Percentiles rank a stretch among this genome's conserved stretches.
These are phyloP conservation scores for Pistacia integerrima DNA, from an alignment of 345 rosid genomes.

Conservation along the genomic window DNA sequence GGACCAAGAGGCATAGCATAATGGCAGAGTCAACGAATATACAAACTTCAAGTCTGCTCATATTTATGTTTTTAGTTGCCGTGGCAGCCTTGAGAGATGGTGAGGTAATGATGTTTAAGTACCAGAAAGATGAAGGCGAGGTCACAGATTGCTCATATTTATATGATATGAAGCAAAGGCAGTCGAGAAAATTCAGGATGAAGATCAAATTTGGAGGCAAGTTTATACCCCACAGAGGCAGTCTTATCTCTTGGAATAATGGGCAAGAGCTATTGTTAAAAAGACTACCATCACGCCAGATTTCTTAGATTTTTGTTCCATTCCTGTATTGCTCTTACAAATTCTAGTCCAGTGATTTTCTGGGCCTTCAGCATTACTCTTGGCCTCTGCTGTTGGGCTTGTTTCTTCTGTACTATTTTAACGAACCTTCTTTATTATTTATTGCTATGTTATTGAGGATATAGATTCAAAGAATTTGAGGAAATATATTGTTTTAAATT, in stretches of 20 bases:
- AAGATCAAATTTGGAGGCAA: not conserved
- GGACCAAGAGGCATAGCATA: slow-evolving; percentile 21
- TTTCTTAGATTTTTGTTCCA: not conserved
- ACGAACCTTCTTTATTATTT: too few relatives aligned
- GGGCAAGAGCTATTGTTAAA: not conserved
- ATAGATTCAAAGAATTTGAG: too few relatives aligned
- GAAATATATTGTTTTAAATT: too few relatives aligned
- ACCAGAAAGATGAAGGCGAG: too few relatives aligned
- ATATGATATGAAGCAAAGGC: not conserved
- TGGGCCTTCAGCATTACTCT: too few relatives aligned
- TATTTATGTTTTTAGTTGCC: not conserved
- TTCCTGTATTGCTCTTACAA: too few relatives aligned
- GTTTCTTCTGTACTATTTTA: too few relatives aligned
- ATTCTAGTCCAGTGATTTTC: too few relatives aligned
- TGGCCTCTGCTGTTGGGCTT: too few relatives aligned
- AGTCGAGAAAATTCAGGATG: slow-evolving; percentile 5
- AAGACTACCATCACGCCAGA: not conserved
- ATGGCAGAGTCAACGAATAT: not conserved
- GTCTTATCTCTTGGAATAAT: not conserved
- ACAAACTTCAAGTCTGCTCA: not conserved
- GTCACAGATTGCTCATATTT: slow-evolving; percentile 2
- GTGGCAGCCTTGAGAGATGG: slow-evolving; percentile 9
- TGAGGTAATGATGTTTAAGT: not conserved
- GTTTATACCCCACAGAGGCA: slow-evolving; percentile 14
- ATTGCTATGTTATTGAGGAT: too few relatives aligned